These are phyloP conservation scores for Ophiostoma sp. DNA, from an alignment of 2,329 filamentous ascomycete species.

Conservation along the genomic window DNA sequence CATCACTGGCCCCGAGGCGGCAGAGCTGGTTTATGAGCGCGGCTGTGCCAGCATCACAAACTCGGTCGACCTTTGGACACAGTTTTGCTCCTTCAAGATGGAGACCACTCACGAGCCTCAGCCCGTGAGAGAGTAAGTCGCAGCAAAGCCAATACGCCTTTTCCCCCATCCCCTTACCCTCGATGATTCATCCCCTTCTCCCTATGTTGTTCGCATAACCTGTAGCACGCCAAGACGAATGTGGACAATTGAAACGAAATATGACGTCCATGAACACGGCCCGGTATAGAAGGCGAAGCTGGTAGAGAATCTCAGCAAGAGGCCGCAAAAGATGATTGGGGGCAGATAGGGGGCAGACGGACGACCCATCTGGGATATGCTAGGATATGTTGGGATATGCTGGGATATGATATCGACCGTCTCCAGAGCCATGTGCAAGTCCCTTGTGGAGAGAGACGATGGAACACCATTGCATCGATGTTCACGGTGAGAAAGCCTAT, in stretches of 20 bases:
- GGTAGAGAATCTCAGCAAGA: not conserved
- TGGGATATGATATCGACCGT: not conserved
- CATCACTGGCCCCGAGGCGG: conserved; percentile 91
- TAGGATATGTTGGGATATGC: not conserved
- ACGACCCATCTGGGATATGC: no score
- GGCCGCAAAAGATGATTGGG: not conserved
- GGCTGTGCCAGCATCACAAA: conserved; percentile 88
- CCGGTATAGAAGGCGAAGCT: not conserved
- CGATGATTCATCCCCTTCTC: not conserved
- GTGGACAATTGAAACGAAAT: conserved; percentile 30
- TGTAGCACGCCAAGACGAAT: conserved; percentile 52
- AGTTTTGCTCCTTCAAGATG: conserved; percentile 97
- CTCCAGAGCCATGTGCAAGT: not conserved
- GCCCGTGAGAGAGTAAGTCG: conserved; percentile 99
- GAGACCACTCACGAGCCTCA: conserved; percentile 93
- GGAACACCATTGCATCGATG: conserved; percentile 16
- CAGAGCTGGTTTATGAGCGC: conserved; percentile 96
- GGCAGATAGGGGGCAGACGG: not conserved
- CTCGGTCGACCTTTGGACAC: conserved; percentile 94
- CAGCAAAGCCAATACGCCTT: conserved; percentile 25
- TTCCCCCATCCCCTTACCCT: not conserved
- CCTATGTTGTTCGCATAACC: conserved; percentile 20
- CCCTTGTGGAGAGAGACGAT: not conserved
- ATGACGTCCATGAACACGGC: not conserved
- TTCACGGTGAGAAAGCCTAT: conserved; percentile 63